Evolutionary conservation across 805 yeast species (phyloP).

Genomic region (Kodamaea kakaduensis): DNA sequence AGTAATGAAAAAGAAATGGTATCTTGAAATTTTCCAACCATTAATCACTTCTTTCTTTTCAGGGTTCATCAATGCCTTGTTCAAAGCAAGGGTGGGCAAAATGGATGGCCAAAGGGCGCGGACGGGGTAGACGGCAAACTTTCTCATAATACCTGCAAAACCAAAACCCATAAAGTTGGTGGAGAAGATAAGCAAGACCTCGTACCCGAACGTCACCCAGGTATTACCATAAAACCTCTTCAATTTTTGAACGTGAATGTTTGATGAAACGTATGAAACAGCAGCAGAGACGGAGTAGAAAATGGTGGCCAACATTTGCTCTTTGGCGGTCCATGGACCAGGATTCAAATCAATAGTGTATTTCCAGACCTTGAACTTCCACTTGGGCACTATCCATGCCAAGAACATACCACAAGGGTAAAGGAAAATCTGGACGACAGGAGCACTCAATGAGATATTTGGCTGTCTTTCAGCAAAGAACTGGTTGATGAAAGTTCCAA

Average conservation of each 20-base stretch:
- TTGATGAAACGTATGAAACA: conserved; percentile 17
- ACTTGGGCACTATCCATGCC: conserved; percentile 35
- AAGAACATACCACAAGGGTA: conserved; percentile 43
- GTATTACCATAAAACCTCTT: conserved; percentile 18
- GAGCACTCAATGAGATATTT: conserved; percentile 36
- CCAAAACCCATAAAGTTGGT: conserved; percentile 30
- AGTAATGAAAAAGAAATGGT: conserved; percentile 16
- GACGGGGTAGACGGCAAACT: conserved; percentile 45
- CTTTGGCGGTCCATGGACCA: conserved; percentile 63
- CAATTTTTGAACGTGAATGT: conserved; percentile 14
- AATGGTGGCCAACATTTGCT: conserved; percentile 60
- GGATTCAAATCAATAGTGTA: conserved; percentile 46
- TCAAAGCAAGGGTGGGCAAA: conserved; percentile 29
- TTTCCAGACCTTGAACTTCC: conserved; percentile 25
- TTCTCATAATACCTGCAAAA: conserved; percentile 27
- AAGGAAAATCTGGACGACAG: conserved; percentile 45
- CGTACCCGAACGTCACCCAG: conserved; percentile 30
- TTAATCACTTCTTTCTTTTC: conserved; percentile 26
- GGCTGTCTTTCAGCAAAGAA: conserved; percentile 55
- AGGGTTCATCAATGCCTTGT: conserved; percentile 22
- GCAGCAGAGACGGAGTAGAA: conserved; percentile 34
- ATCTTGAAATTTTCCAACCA: conserved; percentile 32
- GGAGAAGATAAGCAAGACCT: conserved; percentile 19
- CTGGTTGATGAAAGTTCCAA: conserved; percentile 53
- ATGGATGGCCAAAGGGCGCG: conserved; percentile 51